Percentiles rank a stretch among this genome's conserved stretches.
These are phyloP conservation scores for Cicer bijugum DNA, from an alignment of 306 rosid genomes.

Conservation along the genomic window DNA sequence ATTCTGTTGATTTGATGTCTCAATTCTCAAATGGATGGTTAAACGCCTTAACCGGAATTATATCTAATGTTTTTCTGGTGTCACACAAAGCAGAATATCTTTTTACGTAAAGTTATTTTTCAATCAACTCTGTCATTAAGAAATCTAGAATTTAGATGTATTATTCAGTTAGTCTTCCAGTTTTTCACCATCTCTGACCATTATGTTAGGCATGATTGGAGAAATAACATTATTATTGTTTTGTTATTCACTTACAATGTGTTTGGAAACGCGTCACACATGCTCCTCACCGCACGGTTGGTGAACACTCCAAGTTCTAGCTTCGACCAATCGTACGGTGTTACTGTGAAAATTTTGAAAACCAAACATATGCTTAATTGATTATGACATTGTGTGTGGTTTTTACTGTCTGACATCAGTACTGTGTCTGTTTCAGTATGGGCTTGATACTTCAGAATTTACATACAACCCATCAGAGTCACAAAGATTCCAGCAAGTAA, in stretches of 20 bases:
- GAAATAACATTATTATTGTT: neutral
- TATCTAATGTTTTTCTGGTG: conserved; percentile 13
- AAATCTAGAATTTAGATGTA: neutral
- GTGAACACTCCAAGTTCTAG: no score
- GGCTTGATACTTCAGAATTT: conserved; percentile 90
- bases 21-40: conserved; percentile 2
- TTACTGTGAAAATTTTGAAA: no score
- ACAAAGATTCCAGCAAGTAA: conserved; percentile 69
- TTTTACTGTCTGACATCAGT: conserved; percentile 11
- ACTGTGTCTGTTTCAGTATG: conserved; percentile 66
- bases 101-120: neutral
- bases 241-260: neutral
- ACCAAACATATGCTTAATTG: conserved; percentile 12
- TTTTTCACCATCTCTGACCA: conserved; percentile 19
- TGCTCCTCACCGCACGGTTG: no score
- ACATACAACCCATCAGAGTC: conserved; percentile 96
- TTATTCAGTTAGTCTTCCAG: conserved; percentile 9
- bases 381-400: conserved; percentile 35
- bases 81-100: conserved; percentile 3
- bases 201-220: conserved; percentile 8
- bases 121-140: conserved; percentile 6
- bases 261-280: no score
- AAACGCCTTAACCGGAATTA: neutral
- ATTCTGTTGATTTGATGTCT: conserved; percentile 38
- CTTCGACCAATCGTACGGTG: no score